phyloP scores from a whole-genome alignment of 2,329 filamentous ascomycete genomes.

The Lasiodiplodia gonubiensis region DNA sequence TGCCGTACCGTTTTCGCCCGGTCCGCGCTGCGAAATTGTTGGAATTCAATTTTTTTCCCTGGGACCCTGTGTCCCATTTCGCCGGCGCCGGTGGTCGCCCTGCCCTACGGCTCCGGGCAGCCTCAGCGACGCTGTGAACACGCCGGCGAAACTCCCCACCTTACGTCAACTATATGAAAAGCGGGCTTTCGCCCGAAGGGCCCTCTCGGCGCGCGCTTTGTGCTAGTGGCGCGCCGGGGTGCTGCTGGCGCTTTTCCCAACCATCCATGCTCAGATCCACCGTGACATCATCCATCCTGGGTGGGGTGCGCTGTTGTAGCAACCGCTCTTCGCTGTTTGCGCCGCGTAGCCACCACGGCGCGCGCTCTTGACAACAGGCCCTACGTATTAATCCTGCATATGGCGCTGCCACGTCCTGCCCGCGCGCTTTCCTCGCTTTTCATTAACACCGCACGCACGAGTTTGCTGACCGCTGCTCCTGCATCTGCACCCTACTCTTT shows the following conservation, averaged over 20 bases:
- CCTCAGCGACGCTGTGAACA: not conserved
- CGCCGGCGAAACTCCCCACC: slow-evolving; percentile 17
- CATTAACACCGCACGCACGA: slow-evolving; percentile 15
- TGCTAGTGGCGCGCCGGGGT: slow-evolving; percentile 15
- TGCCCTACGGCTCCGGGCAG: not conserved
- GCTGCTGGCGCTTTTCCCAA: slow-evolving; percentile 14
- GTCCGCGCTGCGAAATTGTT: not conserved
- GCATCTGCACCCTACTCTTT: slow-evolving; percentile 20
- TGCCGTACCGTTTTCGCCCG: slow-evolving; percentile 20
- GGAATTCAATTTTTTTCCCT: not conserved
- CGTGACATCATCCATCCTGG: slow-evolving; percentile 26
- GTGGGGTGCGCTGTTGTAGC: slow-evolving; percentile 25
- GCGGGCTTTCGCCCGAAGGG: slow-evolving; percentile 19
- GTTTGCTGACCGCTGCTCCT: slow-evolving; percentile 25
- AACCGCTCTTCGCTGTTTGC: not conserved
- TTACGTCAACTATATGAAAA: slow-evolving; percentile 27
- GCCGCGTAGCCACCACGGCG: slow-evolving; percentile 16
- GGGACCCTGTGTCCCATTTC: not conserved
- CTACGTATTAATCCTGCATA: slow-evolving; percentile 17
- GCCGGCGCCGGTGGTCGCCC: slow-evolving; percentile 1
- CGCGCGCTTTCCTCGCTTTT: slow-evolving; percentile 15
- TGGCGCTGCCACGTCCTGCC: slow-evolving; percentile 24
- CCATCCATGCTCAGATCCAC: slow-evolving; percentile 27
- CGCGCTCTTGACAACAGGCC: not conserved
- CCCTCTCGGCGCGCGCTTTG: slow-evolving; percentile 20